phyloP scores from a whole-genome alignment of 1,284 basidiomycete genomes.

The Trichosporon faecale region DNA sequence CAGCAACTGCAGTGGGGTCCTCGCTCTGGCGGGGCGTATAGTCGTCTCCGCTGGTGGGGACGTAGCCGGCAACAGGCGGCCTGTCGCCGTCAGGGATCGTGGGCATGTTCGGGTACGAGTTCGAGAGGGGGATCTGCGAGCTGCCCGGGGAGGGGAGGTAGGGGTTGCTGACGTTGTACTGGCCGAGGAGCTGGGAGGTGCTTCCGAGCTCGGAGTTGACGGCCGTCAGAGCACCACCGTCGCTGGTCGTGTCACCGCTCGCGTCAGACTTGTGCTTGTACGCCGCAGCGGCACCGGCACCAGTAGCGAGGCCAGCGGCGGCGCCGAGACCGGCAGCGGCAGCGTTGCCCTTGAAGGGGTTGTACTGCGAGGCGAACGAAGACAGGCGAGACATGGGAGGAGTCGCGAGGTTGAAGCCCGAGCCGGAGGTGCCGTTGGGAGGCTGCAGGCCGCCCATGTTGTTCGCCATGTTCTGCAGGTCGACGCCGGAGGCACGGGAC shows the following conservation, averaged over 20 bases:
- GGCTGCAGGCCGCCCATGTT: constrained; percentile 7
- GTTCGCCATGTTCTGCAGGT: constrained; percentile 2
- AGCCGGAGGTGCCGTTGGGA: not conserved
- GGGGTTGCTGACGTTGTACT: constrained; percentile 9
- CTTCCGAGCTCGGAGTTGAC: constrained; percentile 3
- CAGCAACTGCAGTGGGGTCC: not conserved
- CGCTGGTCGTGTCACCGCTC: not conserved
- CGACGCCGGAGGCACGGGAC: not conserved
- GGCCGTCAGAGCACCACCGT: not conserved
- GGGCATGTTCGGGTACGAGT: not conserved
- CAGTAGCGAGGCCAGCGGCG: not conserved
- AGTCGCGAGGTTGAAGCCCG: constrained; percentile 6
- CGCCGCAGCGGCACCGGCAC: not conserved
- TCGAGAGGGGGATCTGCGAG: not conserved
- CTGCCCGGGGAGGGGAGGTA: not conserved
- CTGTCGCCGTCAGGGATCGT: not conserved
- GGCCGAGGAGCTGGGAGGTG: constrained; percentile 4
- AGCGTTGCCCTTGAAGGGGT: constrained; percentile 3
- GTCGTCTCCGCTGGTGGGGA: constrained; percentile 6
- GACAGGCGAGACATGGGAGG: constrained; percentile 2
- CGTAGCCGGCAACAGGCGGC: not conserved
- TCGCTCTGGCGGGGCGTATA: constrained; percentile 3
- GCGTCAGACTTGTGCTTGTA: constrained; percentile 2
- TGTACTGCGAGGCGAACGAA: constrained; percentile 5
- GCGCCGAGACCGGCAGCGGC: not conserved